Evolutionary conservation across 1,284 basidiomycete species (phyloP).

Genomic region (Cerrena zonata): DNA sequence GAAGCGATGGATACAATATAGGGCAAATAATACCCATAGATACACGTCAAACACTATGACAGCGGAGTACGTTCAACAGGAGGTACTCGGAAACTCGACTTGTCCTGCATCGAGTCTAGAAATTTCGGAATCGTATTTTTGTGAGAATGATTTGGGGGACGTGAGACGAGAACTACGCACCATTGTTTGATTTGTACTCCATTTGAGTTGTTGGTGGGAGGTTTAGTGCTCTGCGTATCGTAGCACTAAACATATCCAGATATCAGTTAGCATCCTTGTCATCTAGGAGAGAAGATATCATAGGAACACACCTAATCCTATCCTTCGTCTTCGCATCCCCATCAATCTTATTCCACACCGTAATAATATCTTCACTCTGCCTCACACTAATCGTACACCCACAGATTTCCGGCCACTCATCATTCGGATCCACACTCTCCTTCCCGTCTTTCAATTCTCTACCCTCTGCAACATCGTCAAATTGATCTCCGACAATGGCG

Average conservation of each 20-base stretch:
- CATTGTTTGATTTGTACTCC: conserved; percentile 84
- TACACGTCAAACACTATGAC: conserved; percentile 20
- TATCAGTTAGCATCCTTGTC: neutral
- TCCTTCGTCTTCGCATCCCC: conserved; percentile 61
- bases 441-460: conserved; percentile 16
- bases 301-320: conserved; percentile 53
- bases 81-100: conserved; percentile 65
- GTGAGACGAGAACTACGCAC: conserved; percentile 32
- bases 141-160: neutral
- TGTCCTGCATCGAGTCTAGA: conserved; percentile 77
- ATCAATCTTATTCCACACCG: conserved; percentile 73
- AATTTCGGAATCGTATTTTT: neutral
- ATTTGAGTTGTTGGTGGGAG: conserved; percentile 66
- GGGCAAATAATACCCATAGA: no score
- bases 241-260: conserved; percentile 46
- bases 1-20: no score
- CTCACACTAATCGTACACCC: conserved; percentile 80
- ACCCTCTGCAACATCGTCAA: conserved; percentile 39
- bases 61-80: conserved; percentile 42
- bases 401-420: conserved; percentile 67
- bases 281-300: neutral
- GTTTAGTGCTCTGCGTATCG: conserved; percentile 60
- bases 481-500: conserved; percentile 75
- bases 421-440: conserved; percentile 22
- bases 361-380: conserved; percentile 78